Evolutionary conservation across 805 yeast species (phyloP), one percentile per base, ranked within the genome.

Genomic region (Wickerhamiella qilinensis): DNA sequence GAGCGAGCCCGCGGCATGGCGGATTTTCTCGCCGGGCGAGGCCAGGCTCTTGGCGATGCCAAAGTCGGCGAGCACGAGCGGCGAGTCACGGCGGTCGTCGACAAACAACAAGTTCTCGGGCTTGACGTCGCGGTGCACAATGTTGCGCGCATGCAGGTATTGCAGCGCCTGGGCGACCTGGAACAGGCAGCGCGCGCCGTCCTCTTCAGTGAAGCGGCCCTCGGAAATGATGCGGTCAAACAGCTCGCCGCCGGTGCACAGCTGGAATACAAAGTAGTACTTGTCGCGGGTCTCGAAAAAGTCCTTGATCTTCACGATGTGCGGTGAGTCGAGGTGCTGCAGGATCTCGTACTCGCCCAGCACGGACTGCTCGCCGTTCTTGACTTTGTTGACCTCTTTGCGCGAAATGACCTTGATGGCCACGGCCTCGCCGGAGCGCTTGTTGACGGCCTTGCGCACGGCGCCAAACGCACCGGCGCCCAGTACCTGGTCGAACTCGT

Each of bases 391-490:
- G 47, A 86, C 65, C 14, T 86, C 81, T 53, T 84, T 82, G 59
- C 85, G 85, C 51, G 85, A 59, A 28, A 88, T 77, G 51, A 88
- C 84, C 62, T 88, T 88, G 46, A 88, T 71, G 0, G 97, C 97
- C 14, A 85, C 94, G 42, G 79, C 75, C 49, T 83, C 84, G 31
- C 60, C 58, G 1, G 71, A 69, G 8, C 59, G 54, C 25, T 61
- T 50, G 38, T 58, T 53, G 29, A 71, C 63, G 2, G 95, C 97
- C 45, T 71, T 69, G 48, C 94, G 68, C 3, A 88, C 97, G 2
- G 88, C 77, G 30, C 98, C 97, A 58, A 84, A 91, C 1, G 93
- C 73, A 4, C 98, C 97, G 0, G 96, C 96, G 8, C 97, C 97
- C 11, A 86, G 60, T 0, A 94, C 83, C 43, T 71, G 73, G 11